Base-by-base conservation (phyloP, 768 basidiomycete genomes). In the Phlegmacium glaucopus region DNA sequence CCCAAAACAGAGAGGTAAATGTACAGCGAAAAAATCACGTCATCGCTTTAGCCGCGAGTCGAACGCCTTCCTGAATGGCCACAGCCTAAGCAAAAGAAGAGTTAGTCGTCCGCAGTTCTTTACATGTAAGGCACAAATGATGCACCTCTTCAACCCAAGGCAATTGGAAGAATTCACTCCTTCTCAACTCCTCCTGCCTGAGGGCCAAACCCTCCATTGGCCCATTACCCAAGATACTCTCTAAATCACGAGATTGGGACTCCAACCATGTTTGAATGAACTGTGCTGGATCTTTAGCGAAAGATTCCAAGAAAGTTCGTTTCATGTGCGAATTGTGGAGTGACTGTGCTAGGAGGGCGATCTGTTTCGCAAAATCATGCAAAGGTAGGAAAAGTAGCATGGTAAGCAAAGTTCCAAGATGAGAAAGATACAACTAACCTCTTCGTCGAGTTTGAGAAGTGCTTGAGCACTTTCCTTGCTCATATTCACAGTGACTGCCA, bases 201-300 rank as follows among this genome's bases (percentile, higher is more conserved):
- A 94, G 78, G 2, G 83, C 83, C 60, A 80, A 75, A 22, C 87
- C 87, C 54, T 90, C 87, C 32, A 81, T 84, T 3, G 87, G 82
- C 1, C 91, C 92, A 61, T 87, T 90, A 26, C 91, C 92, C n/a
- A 96, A 74, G 48, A 94, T 76, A 48, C 80, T 87, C 68, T 94
- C 91, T 37, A 97, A 65, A 66, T 97, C 94, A 11, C 91, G 78
- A 39, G 92, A 90, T 63, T 97, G 94, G 2, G 90, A 93, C 56
- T 88, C 87, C 13, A 97, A 64, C 92, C 92, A 96, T 3, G 82
- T 87, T 59, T 94, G 87, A 47, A 94, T 87, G 62, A 97, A 89
- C 53, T 76, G 74, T 6, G 83, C 73, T 7, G 94, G 90, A 41
- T 93, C 81, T 0, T 78, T 70, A 10, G 90, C 82, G 60, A 96